Conservation (phyloP, 2,329 filamentous ascomycete genomes). For the Fusarium newnesense region DNA sequence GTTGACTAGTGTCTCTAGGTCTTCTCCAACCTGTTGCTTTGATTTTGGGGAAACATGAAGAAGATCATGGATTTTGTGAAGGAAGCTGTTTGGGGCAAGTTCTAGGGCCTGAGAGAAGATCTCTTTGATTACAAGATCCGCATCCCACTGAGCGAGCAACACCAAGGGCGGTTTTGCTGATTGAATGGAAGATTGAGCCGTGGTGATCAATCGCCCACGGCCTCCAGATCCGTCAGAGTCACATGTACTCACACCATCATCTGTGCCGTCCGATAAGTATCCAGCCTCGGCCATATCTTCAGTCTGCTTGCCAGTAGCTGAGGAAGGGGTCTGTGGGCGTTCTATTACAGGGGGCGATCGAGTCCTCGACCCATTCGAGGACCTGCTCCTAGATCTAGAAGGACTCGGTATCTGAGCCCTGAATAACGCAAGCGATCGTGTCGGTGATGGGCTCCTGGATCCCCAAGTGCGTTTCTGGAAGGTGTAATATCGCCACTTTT, state of each 20-base stretch:
- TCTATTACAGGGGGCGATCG: not conserved
- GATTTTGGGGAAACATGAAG: conserved; percentile 1
- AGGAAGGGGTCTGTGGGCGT: not conserved
- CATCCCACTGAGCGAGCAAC: conserved; percentile 32
- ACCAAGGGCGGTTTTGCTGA: conserved; percentile 26
- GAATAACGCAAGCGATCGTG: not conserved
- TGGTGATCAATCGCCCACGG: not conserved
- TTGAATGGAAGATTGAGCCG: not conserved
- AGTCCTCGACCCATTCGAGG: not conserved
- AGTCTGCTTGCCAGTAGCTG: not conserved
- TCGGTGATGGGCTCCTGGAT: not conserved
- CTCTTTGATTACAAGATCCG: conserved; percentile 20
- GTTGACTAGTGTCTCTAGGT: conserved; percentile 24
- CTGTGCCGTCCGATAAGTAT: not conserved
- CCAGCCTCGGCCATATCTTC: not conserved
- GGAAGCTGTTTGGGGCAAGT: not conserved
- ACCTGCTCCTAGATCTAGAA: not conserved
- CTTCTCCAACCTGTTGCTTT: not conserved
- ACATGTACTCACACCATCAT: not conserved
- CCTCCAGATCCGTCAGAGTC: not conserved
- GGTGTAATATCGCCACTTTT: conserved; percentile 15
- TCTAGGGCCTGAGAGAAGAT: conserved; percentile 16
- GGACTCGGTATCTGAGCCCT: not conserved
- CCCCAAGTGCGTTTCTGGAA: not conserved
- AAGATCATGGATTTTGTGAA: not conserved